Evolutionary conservation across 176 grass and related monocot genomes (phyloP).

Genomic region (Metroxylon sagu): DNA sequence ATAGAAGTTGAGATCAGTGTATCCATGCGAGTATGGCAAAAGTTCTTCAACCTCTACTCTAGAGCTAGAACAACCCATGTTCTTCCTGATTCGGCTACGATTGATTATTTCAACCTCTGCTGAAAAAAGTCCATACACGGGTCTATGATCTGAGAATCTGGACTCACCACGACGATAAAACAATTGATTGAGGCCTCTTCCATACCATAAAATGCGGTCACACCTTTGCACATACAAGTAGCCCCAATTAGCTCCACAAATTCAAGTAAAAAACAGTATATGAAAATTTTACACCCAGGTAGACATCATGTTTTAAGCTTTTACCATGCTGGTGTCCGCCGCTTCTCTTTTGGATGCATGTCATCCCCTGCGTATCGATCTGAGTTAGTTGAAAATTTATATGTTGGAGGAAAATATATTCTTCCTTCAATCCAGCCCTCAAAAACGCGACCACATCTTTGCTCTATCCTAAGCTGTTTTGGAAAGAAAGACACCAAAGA

Average conservation of each 20-base stretch:
- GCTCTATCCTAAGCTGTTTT: slow-evolving; percentile 74
- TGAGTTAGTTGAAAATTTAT: slow-evolving; percentile 97
- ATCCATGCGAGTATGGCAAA: slow-evolving; percentile 49
- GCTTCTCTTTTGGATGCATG: slow-evolving; percentile 69
- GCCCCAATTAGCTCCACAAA: too few relatives aligned
- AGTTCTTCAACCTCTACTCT: slow-evolving; percentile 91
- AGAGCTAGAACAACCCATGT: slow-evolving; percentile 60
- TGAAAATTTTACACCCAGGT: background rate
- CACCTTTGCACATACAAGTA: slow-evolving; percentile 36
- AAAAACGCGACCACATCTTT: slow-evolving; percentile 73
- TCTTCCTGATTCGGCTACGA: slow-evolving; percentile 46
- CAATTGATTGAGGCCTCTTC: slow-evolving; percentile 60
- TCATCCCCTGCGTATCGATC: slow-evolving; percentile 82
- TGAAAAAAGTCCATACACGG: slow-evolving; percentile 74
- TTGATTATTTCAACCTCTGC: slow-evolving; percentile 79
- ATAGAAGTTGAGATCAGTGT: slow-evolving; percentile 43
- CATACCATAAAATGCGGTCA: slow-evolving; percentile 86
- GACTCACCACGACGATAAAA: slow-evolving; percentile 82
- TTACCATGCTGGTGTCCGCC: slow-evolving; percentile 94
- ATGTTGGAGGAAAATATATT: slow-evolving; percentile 96
- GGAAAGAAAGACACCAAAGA: slow-evolving; percentile 17
- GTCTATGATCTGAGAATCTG: slow-evolving; percentile 87
- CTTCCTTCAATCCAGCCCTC: slow-evolving; percentile 93
- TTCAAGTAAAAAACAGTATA: slow-evolving; percentile 4
- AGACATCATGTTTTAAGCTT: slow-evolving; percentile 8